A percentile compares a stretch with the other conserved stretches of the same genome.
Conservation (phyloP, 192 early-diverging fungal genomes). For the Linnemannia zychae region DNA sequence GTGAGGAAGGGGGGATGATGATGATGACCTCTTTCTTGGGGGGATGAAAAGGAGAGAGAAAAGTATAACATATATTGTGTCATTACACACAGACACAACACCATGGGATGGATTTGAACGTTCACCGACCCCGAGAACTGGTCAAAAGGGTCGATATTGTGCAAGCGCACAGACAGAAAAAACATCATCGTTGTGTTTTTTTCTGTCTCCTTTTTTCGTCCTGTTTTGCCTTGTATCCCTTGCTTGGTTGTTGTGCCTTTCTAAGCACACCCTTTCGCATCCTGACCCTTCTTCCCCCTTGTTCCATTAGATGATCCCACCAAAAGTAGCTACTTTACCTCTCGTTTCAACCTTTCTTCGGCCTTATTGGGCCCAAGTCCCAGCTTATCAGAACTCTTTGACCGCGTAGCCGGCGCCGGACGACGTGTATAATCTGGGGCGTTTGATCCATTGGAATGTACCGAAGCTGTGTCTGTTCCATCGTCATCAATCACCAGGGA, state of each 20-base stretch:
- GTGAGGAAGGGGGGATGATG: not conserved
- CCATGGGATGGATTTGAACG: not conserved
- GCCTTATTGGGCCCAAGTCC: conserved; percentile 12
- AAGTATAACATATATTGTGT: not conserved
- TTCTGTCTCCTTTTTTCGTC: conserved; percentile 2
- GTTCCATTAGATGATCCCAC: not conserved
- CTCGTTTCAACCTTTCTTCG: conserved; percentile 42
- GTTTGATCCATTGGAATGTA: conserved; percentile 47
- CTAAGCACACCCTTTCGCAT: not conserved
- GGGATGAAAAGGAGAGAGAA: not conserved
- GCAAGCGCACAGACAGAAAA: not conserved
- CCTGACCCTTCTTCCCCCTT: not conserved
- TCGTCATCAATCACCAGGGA: conserved; percentile 45
- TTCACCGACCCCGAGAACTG: not conserved
- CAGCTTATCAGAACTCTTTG: conserved; percentile 46
- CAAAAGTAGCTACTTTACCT: conserved; percentile 18
- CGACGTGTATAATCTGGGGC: conserved; percentile 30
- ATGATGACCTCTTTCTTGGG: not conserved
- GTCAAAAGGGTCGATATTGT: not conserved
- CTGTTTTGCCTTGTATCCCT: not conserved
- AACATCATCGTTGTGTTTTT: too few species aligned
- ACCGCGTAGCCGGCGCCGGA: conserved; percentile 9
- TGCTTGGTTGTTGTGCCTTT: not conserved
- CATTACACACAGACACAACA: not conserved
- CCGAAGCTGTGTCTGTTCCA: conserved; percentile 27